Evolutionary conservation across 1,284 basidiomycete species (phyloP).

Genomic region (Neolentinus lepideus): DNA sequence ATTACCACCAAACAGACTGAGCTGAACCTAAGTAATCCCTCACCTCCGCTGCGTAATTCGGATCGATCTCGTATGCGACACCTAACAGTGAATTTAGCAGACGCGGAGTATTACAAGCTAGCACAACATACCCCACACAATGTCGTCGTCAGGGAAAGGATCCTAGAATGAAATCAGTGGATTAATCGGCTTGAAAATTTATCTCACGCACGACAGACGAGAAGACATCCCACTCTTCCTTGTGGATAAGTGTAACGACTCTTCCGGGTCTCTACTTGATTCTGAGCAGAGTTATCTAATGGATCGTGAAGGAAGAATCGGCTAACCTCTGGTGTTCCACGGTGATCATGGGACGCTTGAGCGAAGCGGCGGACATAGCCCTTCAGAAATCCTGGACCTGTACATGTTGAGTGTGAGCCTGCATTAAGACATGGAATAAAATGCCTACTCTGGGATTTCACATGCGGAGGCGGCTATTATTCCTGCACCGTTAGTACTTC

Average conservation of each 20-base stretch:
- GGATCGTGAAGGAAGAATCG: not conserved
- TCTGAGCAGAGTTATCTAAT: not conserved
- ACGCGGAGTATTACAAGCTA: not conserved
- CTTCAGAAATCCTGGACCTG: constrained; percentile 77
- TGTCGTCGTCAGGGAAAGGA: constrained; percentile 69
- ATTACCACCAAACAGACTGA: not conserved
- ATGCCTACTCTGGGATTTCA: constrained; percentile 44
- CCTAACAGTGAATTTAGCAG: constrained; percentile 32
- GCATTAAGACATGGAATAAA: not conserved
- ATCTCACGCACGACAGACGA: constrained; percentile 45
- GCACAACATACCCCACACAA: constrained; percentile 67
- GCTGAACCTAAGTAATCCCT: constrained; percentile 70
- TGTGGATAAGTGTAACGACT: constrained; percentile 85
- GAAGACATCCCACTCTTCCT: constrained; percentile 75
- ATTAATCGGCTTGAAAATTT: not conserved
- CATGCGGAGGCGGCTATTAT: constrained; percentile 65
- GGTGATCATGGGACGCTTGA: constrained; percentile 82
- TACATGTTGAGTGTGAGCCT: not conserved
- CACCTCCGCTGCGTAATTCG: constrained; percentile 64
- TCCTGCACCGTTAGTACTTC: constrained; percentile 1
- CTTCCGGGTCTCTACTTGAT: constrained; percentile 60
- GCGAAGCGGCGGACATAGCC: constrained; percentile 84
- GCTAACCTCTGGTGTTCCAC: constrained; percentile 70
- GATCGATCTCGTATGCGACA: constrained; percentile 80
- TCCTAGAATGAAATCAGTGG: constrained; percentile 36